Evolutionary conservation across 768 basidiomycete genomes (phyloP).

Genomic region (Pisolithus marmoratus): DNA sequence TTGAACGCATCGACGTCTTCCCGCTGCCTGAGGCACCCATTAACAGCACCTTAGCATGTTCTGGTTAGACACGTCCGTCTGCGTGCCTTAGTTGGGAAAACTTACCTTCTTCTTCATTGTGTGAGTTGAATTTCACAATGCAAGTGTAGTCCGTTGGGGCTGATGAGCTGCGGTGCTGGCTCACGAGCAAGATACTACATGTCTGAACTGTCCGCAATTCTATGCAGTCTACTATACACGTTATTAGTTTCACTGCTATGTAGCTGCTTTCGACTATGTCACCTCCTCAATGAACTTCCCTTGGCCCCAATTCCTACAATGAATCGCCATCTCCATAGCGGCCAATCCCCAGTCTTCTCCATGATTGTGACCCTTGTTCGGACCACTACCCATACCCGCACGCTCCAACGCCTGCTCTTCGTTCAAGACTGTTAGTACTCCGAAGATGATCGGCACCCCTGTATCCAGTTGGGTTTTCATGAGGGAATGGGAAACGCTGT

Average conservation of each 20-base stretch:
- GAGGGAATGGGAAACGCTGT: conserved; percentile 86
- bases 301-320: conserved; percentile 58
- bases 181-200: background rate
- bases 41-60: conserved; percentile 67
- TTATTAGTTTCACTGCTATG: background rate
- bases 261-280: background rate
- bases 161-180: background rate
- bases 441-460: conserved; percentile 93
- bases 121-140: background rate
- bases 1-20: conserved; percentile 97
- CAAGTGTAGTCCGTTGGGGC: background rate
- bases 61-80: background rate
- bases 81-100: background rate
- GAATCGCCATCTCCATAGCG: conserved; percentile 87
- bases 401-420: conserved; percentile 94
- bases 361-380: conserved; percentile 86
- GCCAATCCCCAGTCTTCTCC: conserved; percentile 98
- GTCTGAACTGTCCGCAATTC: background rate
- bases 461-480: conserved; percentile 95
- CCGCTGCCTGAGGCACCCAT: conserved; percentile 97
- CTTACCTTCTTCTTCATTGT: conserved; percentile 30
- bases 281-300: conserved; percentile 46
- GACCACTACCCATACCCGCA: conserved; percentile 77
- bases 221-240: background rate
- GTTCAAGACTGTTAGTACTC: conserved; percentile 85